Evolutionary conservation across 148 eudicot species (phyloP).

Genomic region (Nepenthes mirabilis): DNA sequence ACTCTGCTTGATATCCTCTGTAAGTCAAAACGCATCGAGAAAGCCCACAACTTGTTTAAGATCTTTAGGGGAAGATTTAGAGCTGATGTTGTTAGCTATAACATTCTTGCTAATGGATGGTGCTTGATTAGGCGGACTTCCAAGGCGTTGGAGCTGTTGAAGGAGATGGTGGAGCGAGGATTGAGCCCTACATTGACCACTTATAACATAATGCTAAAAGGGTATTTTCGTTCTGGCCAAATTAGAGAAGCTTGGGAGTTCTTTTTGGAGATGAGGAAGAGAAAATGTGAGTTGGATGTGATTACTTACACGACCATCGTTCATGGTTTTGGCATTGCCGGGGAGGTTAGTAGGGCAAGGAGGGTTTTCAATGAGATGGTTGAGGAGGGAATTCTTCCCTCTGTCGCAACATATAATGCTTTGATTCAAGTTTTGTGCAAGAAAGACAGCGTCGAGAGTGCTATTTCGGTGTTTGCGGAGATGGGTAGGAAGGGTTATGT

Average conservation of each 20-base stretch:
- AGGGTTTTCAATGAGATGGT: conserved; percentile 72
- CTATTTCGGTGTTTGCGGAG: conserved; percentile 44
- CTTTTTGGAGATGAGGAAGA: conserved; percentile 75
- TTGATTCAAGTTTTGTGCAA: conserved; percentile 84
- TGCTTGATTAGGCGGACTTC: conserved; percentile 61
- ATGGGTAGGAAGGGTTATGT: conserved; percentile 71
- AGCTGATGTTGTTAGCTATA: conserved; percentile 72
- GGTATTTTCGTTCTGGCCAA: conserved; percentile 58
- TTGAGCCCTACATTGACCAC: conserved; percentile 43
- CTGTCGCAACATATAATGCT: conserved; percentile 77
- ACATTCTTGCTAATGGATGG: conserved; percentile 78
- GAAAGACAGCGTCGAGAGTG: conserved; percentile 74
- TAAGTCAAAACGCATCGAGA: conserved; percentile 60
- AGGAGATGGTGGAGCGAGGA: conserved; percentile 85
- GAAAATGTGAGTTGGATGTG: conserved; percentile 61
- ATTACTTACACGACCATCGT: conserved; percentile 77
- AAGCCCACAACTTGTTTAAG: conserved; percentile 52
- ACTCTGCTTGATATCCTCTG: conserved; percentile 65
- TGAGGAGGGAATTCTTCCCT: conserved; percentile 63
- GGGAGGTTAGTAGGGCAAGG: conserved; percentile 60
- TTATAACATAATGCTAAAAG: conserved; percentile 68
- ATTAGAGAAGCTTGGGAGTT: conserved; percentile 70
- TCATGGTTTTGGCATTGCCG: conserved; percentile 84
- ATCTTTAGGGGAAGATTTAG: conserved; percentile 36
- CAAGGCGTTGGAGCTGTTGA: conserved; percentile 66